Percentiles rank a stretch among this genome's conserved stretches.
Conservation (phyloP, 1,284 basidiomycete genomes). For the Paramarasmius palmivorus region DNA sequence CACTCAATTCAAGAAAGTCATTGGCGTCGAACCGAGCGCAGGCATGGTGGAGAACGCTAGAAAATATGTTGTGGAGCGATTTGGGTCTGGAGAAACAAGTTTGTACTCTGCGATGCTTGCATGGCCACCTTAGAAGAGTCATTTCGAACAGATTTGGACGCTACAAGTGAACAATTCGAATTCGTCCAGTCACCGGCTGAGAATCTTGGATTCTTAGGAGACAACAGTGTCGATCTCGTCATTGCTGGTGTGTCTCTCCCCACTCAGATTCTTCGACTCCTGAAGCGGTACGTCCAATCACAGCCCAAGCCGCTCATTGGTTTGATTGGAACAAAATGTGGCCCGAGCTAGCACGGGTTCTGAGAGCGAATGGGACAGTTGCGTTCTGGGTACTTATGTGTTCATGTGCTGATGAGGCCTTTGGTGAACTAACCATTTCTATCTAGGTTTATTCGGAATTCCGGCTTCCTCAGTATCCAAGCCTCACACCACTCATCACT, state of each 20-base stretch:
- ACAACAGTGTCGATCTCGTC: constrained; percentile 71
- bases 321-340: constrained; percentile 78
- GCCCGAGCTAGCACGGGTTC: constrained; percentile 64
- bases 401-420: not conserved
- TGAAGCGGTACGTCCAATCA: not conserved
- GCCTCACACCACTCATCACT: constrained; percentile 59
- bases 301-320: constrained; percentile 88
- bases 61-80: constrained; percentile 25
- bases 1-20: constrained; percentile 58
- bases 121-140: constrained; percentile 7
- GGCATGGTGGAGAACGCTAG: constrained; percentile 74
- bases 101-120: constrained; percentile 11
- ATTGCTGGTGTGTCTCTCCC: constrained; percentile 57
- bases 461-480: constrained; percentile 61
- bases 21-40: constrained; percentile 73
- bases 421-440: not conserved
- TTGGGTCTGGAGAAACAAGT: not conserved
- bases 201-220: constrained; percentile 50
- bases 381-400: constrained; percentile 73
- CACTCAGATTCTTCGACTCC: not conserved
- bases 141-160: not conserved
- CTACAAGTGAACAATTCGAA: constrained; percentile 27
- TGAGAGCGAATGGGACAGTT: constrained; percentile 69
- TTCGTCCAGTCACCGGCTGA: constrained; percentile 60
- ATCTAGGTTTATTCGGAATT: constrained; percentile 79